These are phyloP conservation scores for Lodderomyces beijingensis DNA, from an alignment of 1,139 yeast genomes.

Conservation along the genomic window DNA sequence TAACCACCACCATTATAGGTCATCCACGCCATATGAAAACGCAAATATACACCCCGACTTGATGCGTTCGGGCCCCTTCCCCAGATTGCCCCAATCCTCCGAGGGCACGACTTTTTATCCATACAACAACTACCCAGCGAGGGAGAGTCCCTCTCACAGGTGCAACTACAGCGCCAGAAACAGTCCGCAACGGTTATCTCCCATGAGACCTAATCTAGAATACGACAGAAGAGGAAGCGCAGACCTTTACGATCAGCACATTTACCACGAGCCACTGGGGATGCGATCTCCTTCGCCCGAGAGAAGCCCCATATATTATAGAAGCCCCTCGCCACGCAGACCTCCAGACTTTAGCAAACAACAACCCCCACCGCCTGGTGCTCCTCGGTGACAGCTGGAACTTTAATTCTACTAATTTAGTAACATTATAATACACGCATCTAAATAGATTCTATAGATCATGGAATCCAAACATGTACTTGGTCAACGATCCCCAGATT, in stretches of 20 bases:
- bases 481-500: constrained; percentile 29
- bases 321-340: constrained; percentile 7
- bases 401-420: too few relatives aligned
- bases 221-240: constrained; percentile 3
- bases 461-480: constrained; percentile 43
- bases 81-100: too few relatives aligned
- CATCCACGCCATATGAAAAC: too few relatives aligned
- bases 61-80: too few relatives aligned
- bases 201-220: constrained; percentile 7
- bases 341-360: constrained; percentile 7
- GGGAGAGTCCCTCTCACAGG: constrained; percentile 6
- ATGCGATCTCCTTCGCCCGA: constrained; percentile 9
- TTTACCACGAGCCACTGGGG: constrained; percentile 10
- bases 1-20: too few relatives aligned
- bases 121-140: too few relatives aligned
- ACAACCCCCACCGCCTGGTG: too few relatives aligned
- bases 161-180: neutral
- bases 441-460: constrained; percentile 28
- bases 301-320: constrained; percentile 1
- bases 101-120: too few relatives aligned
- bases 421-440: neutral
- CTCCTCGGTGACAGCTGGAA: too few relatives aligned
- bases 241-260: constrained; percentile 1
- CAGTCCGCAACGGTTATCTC: constrained; percentile 10
- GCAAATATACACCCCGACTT: too few relatives aligned